Evolutionary conservation across 108 stramenopile genomes (phyloP).

Genomic region (Pseudonitzschia multistriata): DNA sequence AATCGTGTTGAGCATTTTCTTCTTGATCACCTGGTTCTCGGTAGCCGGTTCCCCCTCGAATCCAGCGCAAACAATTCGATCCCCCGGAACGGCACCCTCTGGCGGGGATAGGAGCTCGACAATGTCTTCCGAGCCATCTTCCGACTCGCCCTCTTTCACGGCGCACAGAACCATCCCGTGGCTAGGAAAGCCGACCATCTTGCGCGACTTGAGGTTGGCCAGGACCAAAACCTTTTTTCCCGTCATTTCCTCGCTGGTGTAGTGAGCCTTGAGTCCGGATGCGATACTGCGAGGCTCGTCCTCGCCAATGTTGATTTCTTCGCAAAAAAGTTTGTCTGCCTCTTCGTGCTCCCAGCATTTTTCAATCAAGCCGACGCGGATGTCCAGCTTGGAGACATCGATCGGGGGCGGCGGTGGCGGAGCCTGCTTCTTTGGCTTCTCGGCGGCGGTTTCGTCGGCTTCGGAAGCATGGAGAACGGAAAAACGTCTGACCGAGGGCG

Average conservation of each 20-base stretch:
- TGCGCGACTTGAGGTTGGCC: conserved; percentile 87
- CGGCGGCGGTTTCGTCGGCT: not conserved
- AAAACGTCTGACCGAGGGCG: not conserved
- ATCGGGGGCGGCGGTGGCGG: not conserved
- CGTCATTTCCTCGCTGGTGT: conserved; percentile 66
- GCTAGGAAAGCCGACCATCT: conserved; percentile 76
- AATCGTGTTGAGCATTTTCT: conserved; percentile 87
- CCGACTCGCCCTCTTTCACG: not conserved
- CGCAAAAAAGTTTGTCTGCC: conserved; percentile 91
- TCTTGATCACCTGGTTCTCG: conserved; percentile 84
- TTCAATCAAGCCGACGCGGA: conserved; percentile 75
- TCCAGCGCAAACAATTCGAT: conserved; percentile 72
- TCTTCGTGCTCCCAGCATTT: conserved; percentile 90
- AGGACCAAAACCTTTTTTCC: conserved; percentile 83
- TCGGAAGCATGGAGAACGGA: not conserved
- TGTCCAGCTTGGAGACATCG: conserved; percentile 72
- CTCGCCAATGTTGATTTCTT: conserved; percentile 94
- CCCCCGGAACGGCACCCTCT: conserved; percentile 71
- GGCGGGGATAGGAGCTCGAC: conserved; percentile 86
- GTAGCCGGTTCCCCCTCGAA: conserved; percentile 72
- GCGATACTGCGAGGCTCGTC: conserved; percentile 79
- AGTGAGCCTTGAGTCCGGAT: conserved; percentile 81
- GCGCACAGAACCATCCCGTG: conserved; percentile 96
- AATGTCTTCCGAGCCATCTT: conserved; percentile 49
- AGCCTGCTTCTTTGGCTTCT: not conserved